Conservation (phyloP, 768 basidiomycete genomes). For the Multifurca ochricompacta region DNA sequence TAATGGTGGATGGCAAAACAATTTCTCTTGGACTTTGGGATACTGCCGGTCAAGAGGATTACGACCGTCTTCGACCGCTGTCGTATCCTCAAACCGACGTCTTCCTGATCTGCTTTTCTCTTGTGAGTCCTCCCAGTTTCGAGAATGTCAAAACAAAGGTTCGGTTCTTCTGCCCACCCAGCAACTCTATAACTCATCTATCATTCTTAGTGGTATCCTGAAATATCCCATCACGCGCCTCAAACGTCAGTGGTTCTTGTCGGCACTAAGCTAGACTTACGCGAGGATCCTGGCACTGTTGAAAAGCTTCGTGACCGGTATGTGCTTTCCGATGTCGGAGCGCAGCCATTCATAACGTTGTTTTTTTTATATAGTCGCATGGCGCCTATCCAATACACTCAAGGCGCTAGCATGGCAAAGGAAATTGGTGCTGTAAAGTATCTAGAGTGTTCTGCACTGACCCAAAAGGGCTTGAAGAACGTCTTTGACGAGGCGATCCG, state of each 20-base stretch:
- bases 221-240: conserved; percentile 96
- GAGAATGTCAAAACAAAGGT: conserved; percentile 99
- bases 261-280: conserved; percentile 95
- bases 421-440: conserved; percentile 97
- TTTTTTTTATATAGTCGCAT: conserved; percentile 74
- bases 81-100: conserved; percentile 99
- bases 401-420: conserved; percentile 84
- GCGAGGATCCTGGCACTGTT: conserved; percentile 89
- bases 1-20: conserved; percentile 98
- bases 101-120: conserved; percentile 97
- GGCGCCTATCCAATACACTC: conserved; percentile 87
- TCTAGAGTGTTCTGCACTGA: conserved; percentile 90
- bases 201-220: conserved; percentile 76
- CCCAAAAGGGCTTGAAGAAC: conserved; percentile 97
- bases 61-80: conserved; percentile 93
- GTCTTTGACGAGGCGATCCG: conserved; percentile 99
- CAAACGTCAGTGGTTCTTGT: conserved; percentile 89
- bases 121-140: conserved; percentile 96
- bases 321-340: conserved; percentile 18
- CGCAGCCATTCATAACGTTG: conserved; percentile 2
- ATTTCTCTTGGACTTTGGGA: conserved; percentile 99
- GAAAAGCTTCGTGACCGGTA: conserved; percentile 90
- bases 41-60: conserved; percentile 99
- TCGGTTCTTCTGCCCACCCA: not conserved
- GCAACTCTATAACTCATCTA: conserved; percentile 2